Conservation (phyloP, 2,329 filamentous ascomycete genomes). For the Pseudocercospora crystallina region DNA sequence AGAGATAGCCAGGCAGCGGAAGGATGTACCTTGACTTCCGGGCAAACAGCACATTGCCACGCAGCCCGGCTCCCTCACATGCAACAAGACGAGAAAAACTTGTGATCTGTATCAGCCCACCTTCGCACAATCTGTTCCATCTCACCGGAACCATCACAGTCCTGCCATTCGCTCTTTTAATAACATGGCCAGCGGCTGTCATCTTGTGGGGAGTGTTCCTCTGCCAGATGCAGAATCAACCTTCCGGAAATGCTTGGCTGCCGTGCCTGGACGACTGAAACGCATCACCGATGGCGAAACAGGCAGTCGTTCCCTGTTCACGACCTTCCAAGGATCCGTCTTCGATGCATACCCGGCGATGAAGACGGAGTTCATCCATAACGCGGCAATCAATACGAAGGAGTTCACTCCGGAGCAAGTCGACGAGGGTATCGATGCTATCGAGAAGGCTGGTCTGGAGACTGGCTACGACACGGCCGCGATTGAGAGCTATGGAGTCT, state of each 20-base stretch:
- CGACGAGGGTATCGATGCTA: slow-evolving; percentile 20
- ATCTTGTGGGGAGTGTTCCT: slow-evolving; percentile 42
- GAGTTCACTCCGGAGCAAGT: slow-evolving; percentile 24
- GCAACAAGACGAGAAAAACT: too few species aligned
- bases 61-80: too few species aligned
- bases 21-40: too few species aligned
- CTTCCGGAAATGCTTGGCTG: slow-evolving; percentile 30
- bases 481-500: slow-evolving; percentile 36
- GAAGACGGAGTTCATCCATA: slow-evolving; percentile 26
- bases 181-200: slow-evolving; percentile 3
- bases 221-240: slow-evolving; percentile 35
- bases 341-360: slow-evolving; percentile 31
- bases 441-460: slow-evolving; percentile 15
- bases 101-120: too few species aligned
- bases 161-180: too few species aligned
- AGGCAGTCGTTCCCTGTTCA: slow-evolving; percentile 36
- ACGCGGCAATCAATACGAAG: slow-evolving; percentile 20
- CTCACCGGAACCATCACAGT: too few species aligned
- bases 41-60: too few species aligned
- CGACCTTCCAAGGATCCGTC: slow-evolving; percentile 35
- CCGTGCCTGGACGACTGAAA: slow-evolving; percentile 28
- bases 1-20: too few species aligned
- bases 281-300: slow-evolving; percentile 47
- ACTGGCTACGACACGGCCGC: slow-evolving; percentile 37
- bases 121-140: too few species aligned